Evolutionary conservation across 2,329 filamentous ascomycete species (phyloP), one percentile per base, ranked within the genome.

Genomic region (Cytospora piceae): DNA sequence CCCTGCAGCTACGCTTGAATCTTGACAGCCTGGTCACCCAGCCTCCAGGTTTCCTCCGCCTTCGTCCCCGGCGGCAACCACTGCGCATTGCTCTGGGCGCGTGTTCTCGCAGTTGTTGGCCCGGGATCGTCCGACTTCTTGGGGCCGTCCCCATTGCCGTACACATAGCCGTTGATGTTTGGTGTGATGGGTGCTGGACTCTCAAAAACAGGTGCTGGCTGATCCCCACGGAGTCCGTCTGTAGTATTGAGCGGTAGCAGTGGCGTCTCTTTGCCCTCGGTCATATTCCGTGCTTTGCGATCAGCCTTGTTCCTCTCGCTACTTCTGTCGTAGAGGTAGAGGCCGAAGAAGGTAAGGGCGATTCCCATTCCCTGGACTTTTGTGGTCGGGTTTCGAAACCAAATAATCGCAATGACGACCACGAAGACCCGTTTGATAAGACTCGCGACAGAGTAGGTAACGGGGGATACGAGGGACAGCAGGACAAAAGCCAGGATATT

Each of bases 361-460:
- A 99, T 97, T 20, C 95, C 95, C 52, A 91, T 82, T 0, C 87
- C 92, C 77, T 99, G 95, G 20, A 96, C 77, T 20, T 83, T 84
- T 6, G 92, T 97, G 37, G 95, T 97, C 1, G 90, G 87, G 76
- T 89, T 97, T 69, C 93, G 90, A 79, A 98, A 99, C 95, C 95
- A 99, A 71, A 98, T 80, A 68, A 99, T 94, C 8, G 95, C 93
- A 71, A 97, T 90, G 66, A 95, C 87, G 72, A 99, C 97, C 73
- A 99, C 94, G 74, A 97, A 97, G 15, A 99, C 95, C 58, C 95
- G 90, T 80, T 99, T 99, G 78, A 99, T 95, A 68, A 99, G 82
- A 64, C 91, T 96, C 42, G 95, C 95, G 46, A 99, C 94, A 0
- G 93, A 97, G 80, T 99, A 99, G 0, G 95, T 98, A 46, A 99